Evolutionary conservation across 139 green algal species (phyloP).

Genomic region (Micractinium conductrix): DNA sequence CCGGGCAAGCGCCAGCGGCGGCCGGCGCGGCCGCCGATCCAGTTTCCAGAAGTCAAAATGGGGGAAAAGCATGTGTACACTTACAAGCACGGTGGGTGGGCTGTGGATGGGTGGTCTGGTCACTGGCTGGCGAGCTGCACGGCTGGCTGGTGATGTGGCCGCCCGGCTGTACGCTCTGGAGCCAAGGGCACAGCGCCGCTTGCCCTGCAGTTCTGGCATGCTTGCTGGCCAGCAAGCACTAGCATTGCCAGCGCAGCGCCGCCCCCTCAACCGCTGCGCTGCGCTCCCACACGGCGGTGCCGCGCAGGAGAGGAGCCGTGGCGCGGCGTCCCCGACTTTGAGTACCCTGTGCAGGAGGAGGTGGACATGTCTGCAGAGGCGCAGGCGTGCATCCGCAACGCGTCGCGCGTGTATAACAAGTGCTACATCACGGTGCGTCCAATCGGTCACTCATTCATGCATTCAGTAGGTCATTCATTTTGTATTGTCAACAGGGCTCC

Average conservation of each 20-base stretch:
- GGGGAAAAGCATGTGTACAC: constrained; percentile 5
- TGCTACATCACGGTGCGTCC: not conserved
- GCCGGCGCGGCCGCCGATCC: not conserved
- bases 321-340: constrained; percentile 24
- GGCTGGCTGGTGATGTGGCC: no score
- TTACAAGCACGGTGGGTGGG: not conserved
- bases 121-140: no score
- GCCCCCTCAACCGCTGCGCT: not conserved
- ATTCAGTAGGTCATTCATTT: no score
- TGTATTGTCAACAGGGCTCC: no score
- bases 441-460: no score
- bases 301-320: constrained; percentile 41
- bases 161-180: no score
- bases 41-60: not conserved
- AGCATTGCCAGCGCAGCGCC: no score
- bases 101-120: no score
- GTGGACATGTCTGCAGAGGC: not conserved
- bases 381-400: not conserved
- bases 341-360: not conserved
- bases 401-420: constrained; percentile 3
- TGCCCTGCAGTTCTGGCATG: no score
- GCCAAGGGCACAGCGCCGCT: no score
- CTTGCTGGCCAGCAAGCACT: no score
- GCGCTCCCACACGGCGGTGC: not conserved
- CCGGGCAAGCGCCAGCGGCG: not conserved